Base-by-base conservation (phyloP, 176 grass and related monocot species). In the Eremochloa ophiuroides region DNA sequence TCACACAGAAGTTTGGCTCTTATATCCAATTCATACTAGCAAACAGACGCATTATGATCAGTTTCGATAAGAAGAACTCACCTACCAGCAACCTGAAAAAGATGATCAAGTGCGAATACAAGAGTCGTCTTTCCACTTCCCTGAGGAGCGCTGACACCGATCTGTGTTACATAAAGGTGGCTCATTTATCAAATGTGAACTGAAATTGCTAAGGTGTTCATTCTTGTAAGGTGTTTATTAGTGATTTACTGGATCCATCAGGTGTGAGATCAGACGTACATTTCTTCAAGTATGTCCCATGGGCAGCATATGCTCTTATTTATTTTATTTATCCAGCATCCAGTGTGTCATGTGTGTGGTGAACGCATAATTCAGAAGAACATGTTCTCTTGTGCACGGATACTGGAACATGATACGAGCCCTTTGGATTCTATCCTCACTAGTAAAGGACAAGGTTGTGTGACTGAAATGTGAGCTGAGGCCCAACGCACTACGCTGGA, bases 51-150 rank as follows among this genome's bases (percentile, higher is more conserved):
- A 59, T 11, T 55, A 66, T 83, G 42, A 83, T 62, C 44, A 81
- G 70, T 34, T 74, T 76, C 55, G 74, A 80, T 60, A 55, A 81
- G 69, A 35, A 71, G 42, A 80, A 84, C 88, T 90, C 77, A 99
- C 93, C 86, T 91, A 89, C 84, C 79, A 82, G 84, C 40, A 80
- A 67, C 41, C 64, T 77, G 86, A 60, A 99, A 99, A 80, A 99
- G 93, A 75, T 75, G 91, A 80, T 99, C 87, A 79, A 99, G 96
- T 26, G 93, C 93, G 26, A 90, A 95, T 80, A 95, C 92, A 84
- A 99, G 96, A 65, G 93, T 99, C 50, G 96, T 99, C 79, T 99
- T 99, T 59, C 96, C 93, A 66, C 93, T 93, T 56, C 96, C 96
- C 88, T 99, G 96, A 34, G 96, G 96, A 86, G 96, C 91, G 66